These are phyloP conservation scores for Chytriomyces confervae DNA, from an alignment of 192 early-diverging fungal genomes.

Conservation along the genomic window DNA sequence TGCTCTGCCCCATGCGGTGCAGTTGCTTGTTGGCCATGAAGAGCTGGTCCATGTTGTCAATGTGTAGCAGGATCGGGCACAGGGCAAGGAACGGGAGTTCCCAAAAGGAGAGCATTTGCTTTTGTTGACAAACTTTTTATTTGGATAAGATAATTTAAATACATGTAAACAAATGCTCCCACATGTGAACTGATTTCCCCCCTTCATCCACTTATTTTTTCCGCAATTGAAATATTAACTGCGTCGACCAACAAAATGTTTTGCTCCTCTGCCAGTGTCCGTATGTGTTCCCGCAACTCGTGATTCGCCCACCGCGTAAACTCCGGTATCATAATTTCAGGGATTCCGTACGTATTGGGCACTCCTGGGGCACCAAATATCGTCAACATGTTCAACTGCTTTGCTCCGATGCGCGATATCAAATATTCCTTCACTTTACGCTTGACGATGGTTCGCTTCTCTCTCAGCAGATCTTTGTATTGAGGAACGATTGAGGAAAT, in stretches of 20 bases:
- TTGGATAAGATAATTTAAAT: too few species aligned
- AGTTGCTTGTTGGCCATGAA: neutral
- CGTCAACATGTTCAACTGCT: neutral
- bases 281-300: neutral
- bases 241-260: too few species aligned
- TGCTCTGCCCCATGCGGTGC: neutral
- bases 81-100: slow-evolving; percentile 2
- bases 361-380: neutral
- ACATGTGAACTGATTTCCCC: too few species aligned
- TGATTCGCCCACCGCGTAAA: neutral
- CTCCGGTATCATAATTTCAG: neutral
- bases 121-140: too few species aligned
- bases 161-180: too few species aligned
- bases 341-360: neutral
- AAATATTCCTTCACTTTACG: neutral
- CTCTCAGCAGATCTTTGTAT: neutral
- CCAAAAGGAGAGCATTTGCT: neutral
- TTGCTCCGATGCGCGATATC: neutral
- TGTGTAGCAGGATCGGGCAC: slow-evolving; percentile 1
- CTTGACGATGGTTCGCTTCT: neutral
- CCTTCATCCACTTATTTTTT: too few species aligned
- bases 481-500: neutral
- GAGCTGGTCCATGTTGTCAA: slow-evolving; percentile 5
- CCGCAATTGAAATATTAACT: too few species aligned
- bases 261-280: too few species aligned